These are phyloP conservation scores for Flaveria ramosissima DNA, from an alignment of 129 eudicot species.

Conservation along the genomic window DNA sequence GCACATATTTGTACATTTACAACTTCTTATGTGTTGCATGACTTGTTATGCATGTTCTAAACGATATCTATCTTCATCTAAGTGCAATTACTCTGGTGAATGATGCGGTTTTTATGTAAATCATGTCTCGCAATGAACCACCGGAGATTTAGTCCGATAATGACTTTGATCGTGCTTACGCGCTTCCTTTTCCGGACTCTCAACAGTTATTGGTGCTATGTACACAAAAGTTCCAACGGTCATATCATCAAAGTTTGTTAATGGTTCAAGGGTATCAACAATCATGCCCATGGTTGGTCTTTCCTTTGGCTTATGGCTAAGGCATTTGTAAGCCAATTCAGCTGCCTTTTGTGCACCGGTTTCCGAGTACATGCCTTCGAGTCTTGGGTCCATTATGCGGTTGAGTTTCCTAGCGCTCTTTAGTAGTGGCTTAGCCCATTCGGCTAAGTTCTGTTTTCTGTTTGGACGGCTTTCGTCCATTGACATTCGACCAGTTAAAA, in stretches of 20 bases:
- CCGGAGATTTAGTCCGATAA: conserved; percentile 38
- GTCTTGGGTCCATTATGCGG: conserved; percentile 77
- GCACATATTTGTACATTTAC: background rate
- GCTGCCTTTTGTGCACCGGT: conserved; percentile 67
- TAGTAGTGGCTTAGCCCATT: conserved; percentile 72
- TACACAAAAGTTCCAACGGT: conserved; percentile 61
- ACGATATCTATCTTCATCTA: too few relatives aligned
- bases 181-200: conserved; percentile 22
- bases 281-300: conserved; percentile 64
- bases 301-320: conserved; percentile 62
- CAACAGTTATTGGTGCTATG: conserved; percentile 39
- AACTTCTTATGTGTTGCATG: too few relatives aligned
- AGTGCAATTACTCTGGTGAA: too few relatives aligned
- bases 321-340: conserved; percentile 68
- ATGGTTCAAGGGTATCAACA: conserved; percentile 51
- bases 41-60: too few relatives aligned
- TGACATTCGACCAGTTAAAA: conserved; percentile 63
- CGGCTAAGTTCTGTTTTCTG: conserved; percentile 65
- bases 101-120: conserved; percentile 2
- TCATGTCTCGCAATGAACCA: conserved; percentile 33
- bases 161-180: conserved; percentile 35
- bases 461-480: conserved; percentile 65
- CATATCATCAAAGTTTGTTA: conserved; percentile 42
- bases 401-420: conserved; percentile 48
- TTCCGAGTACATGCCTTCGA: conserved; percentile 72